Base-by-base conservation (phyloP, 2,329 filamentous ascomycete species). In the Dothidotthia symphoricarpi region DNA sequence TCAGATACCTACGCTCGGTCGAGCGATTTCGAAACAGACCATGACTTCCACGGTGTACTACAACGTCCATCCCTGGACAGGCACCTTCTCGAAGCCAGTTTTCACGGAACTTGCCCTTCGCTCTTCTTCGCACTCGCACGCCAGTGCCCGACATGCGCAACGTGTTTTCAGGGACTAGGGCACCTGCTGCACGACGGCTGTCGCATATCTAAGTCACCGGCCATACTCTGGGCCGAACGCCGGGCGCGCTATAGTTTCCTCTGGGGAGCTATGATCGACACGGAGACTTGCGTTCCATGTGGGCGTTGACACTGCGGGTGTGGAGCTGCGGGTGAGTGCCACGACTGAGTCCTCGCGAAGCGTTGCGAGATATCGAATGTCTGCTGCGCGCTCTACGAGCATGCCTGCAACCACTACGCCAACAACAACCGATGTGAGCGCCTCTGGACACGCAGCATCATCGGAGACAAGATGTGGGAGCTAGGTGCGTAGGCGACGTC, bases 371-470 rank as follows among this genome's bases (percentile, higher is more conserved):
- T 49, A 47, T 43, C 41, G 19, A 41, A 39, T 39, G 51, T 51
- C 44, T 49, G 47, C 41, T 37, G 33, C 34, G 14, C 41, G 41
- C 34, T 47, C 31, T 41, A 47, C n/a, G n/a, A n/a, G n/a, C n/a
- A n/a, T n/a, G n/a, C 31, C 31, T 27, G 36, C 31, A 30, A 26
- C 29, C 30, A 31, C 38, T 36, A 41, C 39, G 41, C 42, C 39
- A 24, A 43, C 42, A 22, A 43, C 51, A 38, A 55, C 48, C 49
- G 45, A 52, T 49, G 48, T 54, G 47, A 53, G 51, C 49, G 51
- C 45, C 50, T 31, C 33, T 16, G 39, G 19, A 22, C 19, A 22
- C 19, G 19, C 5, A 22, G 9, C 19, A 22, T 5, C 5, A 6
- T 5, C 19, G 9, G 19, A 22, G 19, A 6, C 19, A 22, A 22